These are phyloP conservation scores for Amanita thiersii DNA, from an alignment of 768 basidiomycete species.

Conservation along the genomic window DNA sequence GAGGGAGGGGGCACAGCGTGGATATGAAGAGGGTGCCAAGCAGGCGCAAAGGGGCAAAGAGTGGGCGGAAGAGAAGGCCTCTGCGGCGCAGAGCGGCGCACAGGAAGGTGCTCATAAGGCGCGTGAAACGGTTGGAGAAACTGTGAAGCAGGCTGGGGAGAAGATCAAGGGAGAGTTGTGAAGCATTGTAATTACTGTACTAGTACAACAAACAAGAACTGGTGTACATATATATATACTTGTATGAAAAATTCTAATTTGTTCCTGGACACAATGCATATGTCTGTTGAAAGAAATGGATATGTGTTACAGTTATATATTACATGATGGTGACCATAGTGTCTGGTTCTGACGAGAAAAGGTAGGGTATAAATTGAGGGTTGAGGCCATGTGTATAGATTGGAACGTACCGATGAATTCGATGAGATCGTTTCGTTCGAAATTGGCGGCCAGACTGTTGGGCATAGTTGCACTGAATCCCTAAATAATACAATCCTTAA, in stretches of 20 bases:
- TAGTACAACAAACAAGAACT: slow-evolving; percentile 4
- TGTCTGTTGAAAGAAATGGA: not conserved
- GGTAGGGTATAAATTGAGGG: no score
- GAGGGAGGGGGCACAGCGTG: slow-evolving; percentile 15
- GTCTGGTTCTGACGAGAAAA: no score
- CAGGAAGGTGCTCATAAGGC: not conserved
- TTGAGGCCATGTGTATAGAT: no score
- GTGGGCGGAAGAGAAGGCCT: slow-evolving; percentile 22
- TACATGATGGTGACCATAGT: no score
- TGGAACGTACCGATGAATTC: not conserved
- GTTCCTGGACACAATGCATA: no score
- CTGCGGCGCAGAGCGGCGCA: slow-evolving; percentile 15
- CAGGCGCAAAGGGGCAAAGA: slow-evolving; percentile 15
- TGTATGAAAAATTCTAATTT: not conserved
- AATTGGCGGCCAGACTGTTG: not conserved
- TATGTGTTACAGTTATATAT: no score
- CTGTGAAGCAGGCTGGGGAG: slow-evolving; percentile 27
- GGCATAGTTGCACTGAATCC: not conserved
- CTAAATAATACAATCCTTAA: not conserved
- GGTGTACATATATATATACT: not conserved
- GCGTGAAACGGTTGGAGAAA: slow-evolving; percentile 27
- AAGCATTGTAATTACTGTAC: slow-evolving; percentile 4
- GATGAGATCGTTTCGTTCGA: not conserved
- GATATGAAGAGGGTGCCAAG: slow-evolving; percentile 16
- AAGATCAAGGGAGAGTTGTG: slow-evolving; percentile 33